phyloP scores from a whole-genome alignment of 2,329 filamentous ascomycete genomes.

The Penicillium sp. region DNA sequence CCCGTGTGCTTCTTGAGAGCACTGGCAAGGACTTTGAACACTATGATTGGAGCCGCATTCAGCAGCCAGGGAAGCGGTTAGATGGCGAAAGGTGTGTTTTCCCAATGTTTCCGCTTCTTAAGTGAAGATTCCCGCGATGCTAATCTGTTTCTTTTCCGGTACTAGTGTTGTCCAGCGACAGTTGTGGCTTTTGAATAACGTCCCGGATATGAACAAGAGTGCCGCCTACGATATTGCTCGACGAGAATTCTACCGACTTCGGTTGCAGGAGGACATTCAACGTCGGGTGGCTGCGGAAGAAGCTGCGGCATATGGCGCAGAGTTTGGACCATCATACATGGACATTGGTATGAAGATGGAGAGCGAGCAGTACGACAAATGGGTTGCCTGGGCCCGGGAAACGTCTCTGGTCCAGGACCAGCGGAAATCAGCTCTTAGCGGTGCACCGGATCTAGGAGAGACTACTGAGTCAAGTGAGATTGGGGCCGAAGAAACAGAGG shows the following conservation, averaged over 20 bases:
- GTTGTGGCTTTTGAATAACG: slow-evolving; percentile 73
- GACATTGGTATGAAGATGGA: slow-evolving; percentile 82
- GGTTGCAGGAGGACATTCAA: slow-evolving; percentile 79
- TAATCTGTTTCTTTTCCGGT: slow-evolving; percentile 11
- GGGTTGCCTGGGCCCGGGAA: slow-evolving; percentile 74
- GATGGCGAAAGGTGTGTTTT: slow-evolving; percentile 75
- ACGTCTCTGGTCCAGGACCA: slow-evolving; percentile 52
- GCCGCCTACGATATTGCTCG: slow-evolving; percentile 83
- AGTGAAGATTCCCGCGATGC: background rate
- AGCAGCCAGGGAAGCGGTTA: slow-evolving; percentile 71
- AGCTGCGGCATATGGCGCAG: slow-evolving; percentile 77
- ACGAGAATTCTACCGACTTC: slow-evolving; percentile 83
- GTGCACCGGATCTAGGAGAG: slow-evolving; percentile 39
- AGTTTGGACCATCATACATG: slow-evolving; percentile 75
- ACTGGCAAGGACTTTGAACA: slow-evolving; percentile 76
- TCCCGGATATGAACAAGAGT: slow-evolving; percentile 57
- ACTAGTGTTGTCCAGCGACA: slow-evolving; percentile 87
- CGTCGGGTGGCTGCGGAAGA: slow-evolving; percentile 82
- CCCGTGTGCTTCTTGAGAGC: slow-evolving; percentile 77
- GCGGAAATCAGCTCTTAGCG: slow-evolving; percentile 44
- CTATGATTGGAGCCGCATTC: slow-evolving; percentile 75
- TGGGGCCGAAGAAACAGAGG: slow-evolving; percentile 5
- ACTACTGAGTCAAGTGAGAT: slow-evolving; percentile 32
- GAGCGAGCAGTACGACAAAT: slow-evolving; percentile 73
- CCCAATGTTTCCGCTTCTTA: background rate